Evolutionary conservation across 768 basidiomycete species (phyloP), one percentile per base, ranked within the genome.

Genomic region (Xerocomellus dryophilus): DNA sequence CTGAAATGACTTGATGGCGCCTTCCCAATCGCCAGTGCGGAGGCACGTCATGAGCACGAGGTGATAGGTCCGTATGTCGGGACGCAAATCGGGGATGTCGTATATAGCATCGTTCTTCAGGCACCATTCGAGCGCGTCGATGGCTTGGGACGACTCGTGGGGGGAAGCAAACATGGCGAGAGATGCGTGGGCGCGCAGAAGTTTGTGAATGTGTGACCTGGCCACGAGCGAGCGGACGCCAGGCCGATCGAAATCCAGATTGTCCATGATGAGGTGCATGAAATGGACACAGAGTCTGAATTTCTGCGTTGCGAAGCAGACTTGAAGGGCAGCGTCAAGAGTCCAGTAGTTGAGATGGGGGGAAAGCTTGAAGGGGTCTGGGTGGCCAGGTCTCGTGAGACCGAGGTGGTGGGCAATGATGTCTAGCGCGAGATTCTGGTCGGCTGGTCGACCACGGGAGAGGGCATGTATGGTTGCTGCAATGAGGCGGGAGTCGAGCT

Each of bases 41-140:
- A 83, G 81, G 67, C 89, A 91, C 2, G 80, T 78, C 56, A 74
- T 69, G 62, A 90, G 74, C 47, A 83, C 84, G 25, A 86, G 75
- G 57, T 81, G 79, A 68, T 80, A 90, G 9, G 85, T 82, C 47
- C 59, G 61, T 52, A 56, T 27, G 50, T 67, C 56, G 6, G 71
- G 69, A 20, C 73, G 67, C 25, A 75, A 51, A n/a, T 72, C 70
- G 29, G 74, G 74, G 4, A 78, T 76, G 55, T 74, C 74, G n/a
- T 71, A 73, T 18, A 73, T 63, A 23, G 77, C 75, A 60, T 81
- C 81, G 53, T 80, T 78, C 47, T 76, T 74, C 49, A 88, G 66
- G 80, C 86, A 85, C 85, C 86, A 89, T 63, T 87, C 79, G 23
- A 92, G 72, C 3, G 70, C 76, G 52, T 81, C 77, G 39, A 89